A percentile compares a stretch with the other conserved stretches of the same genome.
phyloP scores from a whole-genome alignment of 2,329 filamentous ascomycete species.

The Xylaria sp. region DNA sequence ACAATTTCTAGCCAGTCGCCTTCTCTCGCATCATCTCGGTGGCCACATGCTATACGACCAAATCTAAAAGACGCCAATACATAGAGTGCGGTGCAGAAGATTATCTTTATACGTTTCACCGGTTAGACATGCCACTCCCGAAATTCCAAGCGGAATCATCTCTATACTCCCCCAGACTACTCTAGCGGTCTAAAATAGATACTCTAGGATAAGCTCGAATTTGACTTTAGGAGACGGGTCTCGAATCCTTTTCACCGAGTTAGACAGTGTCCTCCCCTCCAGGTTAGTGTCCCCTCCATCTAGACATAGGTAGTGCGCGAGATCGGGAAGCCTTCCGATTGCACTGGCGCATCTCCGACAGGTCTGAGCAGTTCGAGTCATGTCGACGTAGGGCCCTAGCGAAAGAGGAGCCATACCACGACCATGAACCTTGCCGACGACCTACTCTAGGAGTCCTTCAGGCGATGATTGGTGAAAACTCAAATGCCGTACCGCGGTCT shows the following conservation, averaged over 20 bases:
- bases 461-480: constrained; percentile 24
- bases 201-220: not conserved
- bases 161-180: too few relatives aligned
- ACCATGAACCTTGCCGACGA: constrained; percentile 12
- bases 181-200: not conserved
- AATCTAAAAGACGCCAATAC: not conserved
- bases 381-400: not conserved
- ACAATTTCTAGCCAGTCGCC: not conserved
- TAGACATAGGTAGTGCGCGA: not conserved
- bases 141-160: not conserved
- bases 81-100: too few relatives aligned
- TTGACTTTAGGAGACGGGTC: not conserved
- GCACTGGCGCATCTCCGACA: not conserved
- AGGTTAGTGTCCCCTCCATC: too few relatives aligned
- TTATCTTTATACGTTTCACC: not conserved
- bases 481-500: not conserved
- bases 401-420: not conserved
- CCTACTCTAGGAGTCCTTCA: not conserved
- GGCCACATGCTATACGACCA: not conserved
- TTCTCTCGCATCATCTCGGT: not conserved
- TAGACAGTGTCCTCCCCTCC: not conserved
- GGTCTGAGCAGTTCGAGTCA: not conserved
- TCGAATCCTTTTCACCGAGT: not conserved
- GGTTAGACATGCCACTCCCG: not conserved
- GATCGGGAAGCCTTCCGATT: not conserved